These are phyloP conservation scores for Phytophthora citrophthora DNA, from an alignment of 352 stramenopile genomes.

Conservation along the genomic window DNA sequence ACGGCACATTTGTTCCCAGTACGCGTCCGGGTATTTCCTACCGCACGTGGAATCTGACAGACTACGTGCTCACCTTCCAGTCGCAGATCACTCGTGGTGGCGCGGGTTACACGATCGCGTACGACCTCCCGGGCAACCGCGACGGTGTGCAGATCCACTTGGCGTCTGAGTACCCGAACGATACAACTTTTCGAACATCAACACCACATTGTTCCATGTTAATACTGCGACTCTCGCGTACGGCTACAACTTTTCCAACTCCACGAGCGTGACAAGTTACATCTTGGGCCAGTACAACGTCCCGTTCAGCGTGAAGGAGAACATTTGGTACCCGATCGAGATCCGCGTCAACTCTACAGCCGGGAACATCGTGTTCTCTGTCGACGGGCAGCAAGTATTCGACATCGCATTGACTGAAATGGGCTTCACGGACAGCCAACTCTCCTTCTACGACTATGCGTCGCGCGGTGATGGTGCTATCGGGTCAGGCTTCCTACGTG, in stretches of 20 bases:
- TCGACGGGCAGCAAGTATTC: conserved; percentile 33
- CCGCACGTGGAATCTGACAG: conserved; percentile 35
- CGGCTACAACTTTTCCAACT: conserved; percentile 38
- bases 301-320: conserved; percentile 79
- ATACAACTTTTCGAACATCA: conserved; percentile 37
- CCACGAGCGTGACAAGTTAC: conserved; percentile 38
- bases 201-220: conserved; percentile 37
- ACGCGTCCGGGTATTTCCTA: conserved; percentile 36
- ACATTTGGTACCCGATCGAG: conserved; percentile 67
- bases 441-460: conserved; percentile 29
- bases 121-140: conserved; percentile 36
- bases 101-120: conserved; percentile 27
- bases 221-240: conserved; percentile 35
- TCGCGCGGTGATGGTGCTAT: conserved; percentile 29
- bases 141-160: conserved; percentile 44
- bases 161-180: conserved; percentile 37
- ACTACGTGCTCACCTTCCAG: conserved; percentile 39
- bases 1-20: conserved; percentile 38
- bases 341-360: conserved; percentile 66
- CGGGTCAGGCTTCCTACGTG: conserved; percentile 35
- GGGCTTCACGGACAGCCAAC: conserved; percentile 21
- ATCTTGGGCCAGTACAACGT: conserved; percentile 42
- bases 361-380: conserved; percentile 37
- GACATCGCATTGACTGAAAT: conserved; percentile 35
- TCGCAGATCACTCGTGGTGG: conserved; percentile 35